These are phyloP conservation scores for Plasmodium gallinaceum DNA, from an alignment of 169 alveolate species.

Conservation along the genomic window DNA sequence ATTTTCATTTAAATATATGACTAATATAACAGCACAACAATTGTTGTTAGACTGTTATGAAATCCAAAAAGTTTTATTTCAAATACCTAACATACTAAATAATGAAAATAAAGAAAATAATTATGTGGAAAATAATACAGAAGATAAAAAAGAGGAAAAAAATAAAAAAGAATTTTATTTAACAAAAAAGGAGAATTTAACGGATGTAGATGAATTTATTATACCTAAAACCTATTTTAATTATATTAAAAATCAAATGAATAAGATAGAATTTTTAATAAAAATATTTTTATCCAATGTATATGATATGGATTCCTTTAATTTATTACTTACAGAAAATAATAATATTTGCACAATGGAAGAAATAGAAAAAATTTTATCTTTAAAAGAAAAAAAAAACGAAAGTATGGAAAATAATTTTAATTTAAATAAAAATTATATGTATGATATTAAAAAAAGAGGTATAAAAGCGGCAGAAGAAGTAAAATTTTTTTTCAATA, in stretches of 20 bases:
- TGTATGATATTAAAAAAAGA: slow-evolving; percentile 36
- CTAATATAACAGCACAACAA: slow-evolving; percentile 81
- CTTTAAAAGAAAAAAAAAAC: slow-evolving; percentile 25
- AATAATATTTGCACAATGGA: slow-evolving; percentile 60
- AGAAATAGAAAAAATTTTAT: slow-evolving; percentile 60
- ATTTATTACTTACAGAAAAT: slow-evolving; percentile 53
- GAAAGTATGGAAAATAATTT: background rate
- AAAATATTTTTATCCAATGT: slow-evolving; percentile 51
- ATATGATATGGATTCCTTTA: slow-evolving; percentile 42
- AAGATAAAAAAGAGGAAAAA: background rate
- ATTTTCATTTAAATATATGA: slow-evolving; percentile 77
- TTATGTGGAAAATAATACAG: background rate
- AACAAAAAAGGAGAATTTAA: slow-evolving; percentile 2
- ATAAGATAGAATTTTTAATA: slow-evolving; percentile 55
- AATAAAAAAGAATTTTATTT: background rate
- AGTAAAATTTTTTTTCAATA: slow-evolving; percentile 38
- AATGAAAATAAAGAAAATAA: background rate
- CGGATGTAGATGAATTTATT: background rate
- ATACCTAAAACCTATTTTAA: slow-evolving; percentile 61
- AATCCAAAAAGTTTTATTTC: slow-evolving; percentile 74
- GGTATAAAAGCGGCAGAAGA: slow-evolving; percentile 69
- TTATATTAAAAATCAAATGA: slow-evolving; percentile 41
- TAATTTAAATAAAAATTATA: slow-evolving; percentile 7
- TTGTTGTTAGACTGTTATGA: slow-evolving; percentile 81
- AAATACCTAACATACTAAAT: slow-evolving; percentile 2